These are phyloP conservation scores for Actinomucor elegans DNA, from an alignment of 371 early-diverging fungal species.

Conservation along the genomic window DNA sequence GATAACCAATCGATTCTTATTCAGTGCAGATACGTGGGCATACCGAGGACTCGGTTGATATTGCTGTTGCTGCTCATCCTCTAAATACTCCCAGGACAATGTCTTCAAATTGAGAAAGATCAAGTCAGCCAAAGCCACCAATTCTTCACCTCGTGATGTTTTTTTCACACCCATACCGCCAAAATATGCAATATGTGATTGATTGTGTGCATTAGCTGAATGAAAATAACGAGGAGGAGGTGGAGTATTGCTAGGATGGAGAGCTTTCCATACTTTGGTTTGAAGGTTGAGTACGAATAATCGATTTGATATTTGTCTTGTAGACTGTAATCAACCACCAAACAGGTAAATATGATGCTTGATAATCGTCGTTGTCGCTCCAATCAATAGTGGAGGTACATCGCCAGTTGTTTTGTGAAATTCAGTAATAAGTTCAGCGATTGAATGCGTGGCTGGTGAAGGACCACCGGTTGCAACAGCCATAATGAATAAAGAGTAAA, in stretches of 20 bases:
- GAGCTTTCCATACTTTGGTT: slow-evolving; percentile 46
- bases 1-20: slow-evolving; percentile 54
- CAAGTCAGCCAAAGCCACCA: slow-evolving; percentile 55
- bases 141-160: background rate
- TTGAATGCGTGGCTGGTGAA: slow-evolving; percentile 30
- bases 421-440: slow-evolving; percentile 40
- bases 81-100: slow-evolving; percentile 51
- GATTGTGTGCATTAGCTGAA: slow-evolving; percentile 46
- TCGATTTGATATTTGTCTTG: slow-evolving; percentile 56
- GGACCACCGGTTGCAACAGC: slow-evolving; percentile 2
- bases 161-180: slow-evolving; percentile 55
- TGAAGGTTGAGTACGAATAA: slow-evolving; percentile 58
- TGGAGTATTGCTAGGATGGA: slow-evolving; percentile 26
- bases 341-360: slow-evolving; percentile 61
- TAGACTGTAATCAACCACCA: slow-evolving; percentile 63
- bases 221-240: slow-evolving; percentile 70
- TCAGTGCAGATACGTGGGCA: slow-evolving; percentile 63
- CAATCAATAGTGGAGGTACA: slow-evolving; percentile 69
- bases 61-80: background rate
- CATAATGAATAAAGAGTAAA: background rate
- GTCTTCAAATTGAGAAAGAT: slow-evolving; percentile 46
- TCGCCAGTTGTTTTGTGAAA: slow-evolving; percentile 41
- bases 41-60: slow-evolving; percentile 58
- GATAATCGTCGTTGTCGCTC: slow-evolving; percentile 61
- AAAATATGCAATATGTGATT: slow-evolving; percentile 45